Evolutionary conservation across 441 rosid species (phyloP), one percentile per base, ranked within the genome.

Genomic region (Euphorbia schlechtendalii): DNA sequence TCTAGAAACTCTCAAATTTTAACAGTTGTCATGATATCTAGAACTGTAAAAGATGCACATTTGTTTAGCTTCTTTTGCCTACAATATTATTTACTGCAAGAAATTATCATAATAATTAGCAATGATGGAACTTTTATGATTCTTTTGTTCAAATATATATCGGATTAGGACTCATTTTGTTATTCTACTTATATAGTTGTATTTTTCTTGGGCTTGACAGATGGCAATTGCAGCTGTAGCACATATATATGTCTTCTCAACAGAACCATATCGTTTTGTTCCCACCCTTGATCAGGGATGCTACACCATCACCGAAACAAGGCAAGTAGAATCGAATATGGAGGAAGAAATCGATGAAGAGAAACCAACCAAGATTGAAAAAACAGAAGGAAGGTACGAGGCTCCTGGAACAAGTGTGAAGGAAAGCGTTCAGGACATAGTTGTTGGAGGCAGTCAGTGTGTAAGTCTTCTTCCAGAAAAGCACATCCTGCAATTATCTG

Each of bases 151-250:
- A n/a, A n/a, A n/a, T n/a, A n/a, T 17, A 11, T 15, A 43, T 43
- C 1, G 11, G 41, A 43, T 4, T 43, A 14, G 12, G 15, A 4
- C 4, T 43, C 48, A 5, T 38, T 22, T 51, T 8, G 9, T 3
- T 20, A 51, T 18, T 51, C 4, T 20, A 20, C 3, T 48, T 21
- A 22, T 22, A 2, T 22, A 5, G 13, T 10, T 8, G n/a, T 65
- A 36, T 63, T 2, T 40, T 24, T 59, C 24, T 24, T 17, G 56
- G 63, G 63, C 56, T 73, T 67, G 60, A 71, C 80, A 86, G 96
- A 93, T 89, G 97, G 84, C 96, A 10, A 67, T 89, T 30, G 99
- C 93, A 34, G 96, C 99, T 0, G 82, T 81, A 62, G 92, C 92
- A 56, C 96, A 88, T 76, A 36, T 87, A 52, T 86, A 81, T 73